Evolutionary conservation across 2,329 filamentous ascomycete genomes (phyloP).

Genomic region (Pseudomassariella vexata): DNA sequence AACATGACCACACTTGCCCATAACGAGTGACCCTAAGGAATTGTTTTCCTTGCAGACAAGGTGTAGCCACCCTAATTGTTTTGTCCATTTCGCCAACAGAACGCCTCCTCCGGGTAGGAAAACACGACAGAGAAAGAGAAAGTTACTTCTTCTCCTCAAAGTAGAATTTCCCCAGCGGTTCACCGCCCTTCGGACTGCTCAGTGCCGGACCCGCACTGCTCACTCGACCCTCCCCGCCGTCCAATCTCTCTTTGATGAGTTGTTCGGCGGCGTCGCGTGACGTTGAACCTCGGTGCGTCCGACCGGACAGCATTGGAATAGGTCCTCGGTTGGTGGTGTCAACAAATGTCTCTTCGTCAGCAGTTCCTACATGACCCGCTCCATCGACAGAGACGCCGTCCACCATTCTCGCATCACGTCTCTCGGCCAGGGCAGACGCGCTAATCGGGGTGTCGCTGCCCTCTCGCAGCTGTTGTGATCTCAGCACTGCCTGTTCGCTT

Average conservation of each 20-base stretch:
- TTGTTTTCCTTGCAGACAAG: too few relatives aligned
- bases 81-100: too few relatives aligned
- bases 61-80: too few relatives aligned
- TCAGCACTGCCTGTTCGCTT: slow-evolving; percentile 35
- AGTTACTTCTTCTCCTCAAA: slow-evolving; percentile 48
- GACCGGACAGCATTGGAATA: slow-evolving; percentile 36
- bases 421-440: slow-evolving; percentile 42
- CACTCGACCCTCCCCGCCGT: slow-evolving; percentile 39
- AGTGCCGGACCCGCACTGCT: slow-evolving; percentile 27
- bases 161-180: slow-evolving; percentile 51
- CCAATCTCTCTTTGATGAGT: slow-evolving; percentile 55
- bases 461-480: slow-evolving; percentile 21
- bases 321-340: slow-evolving; percentile 60
- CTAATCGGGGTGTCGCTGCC: slow-evolving; percentile 36
- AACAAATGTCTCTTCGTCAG: slow-evolving; percentile 49
- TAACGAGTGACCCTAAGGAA: too few relatives aligned
- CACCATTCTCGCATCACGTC: slow-evolving; percentile 57
- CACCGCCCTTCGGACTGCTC: slow-evolving; percentile 37
- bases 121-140: too few relatives aligned
- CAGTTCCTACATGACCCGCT: slow-evolving; percentile 26
- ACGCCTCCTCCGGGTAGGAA: too few relatives aligned
- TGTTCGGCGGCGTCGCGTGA: slow-evolving; percentile 56
- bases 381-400: slow-evolving; percentile 60
- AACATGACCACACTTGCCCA: too few relatives aligned
- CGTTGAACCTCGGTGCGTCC: slow-evolving; percentile 23